Evolutionary conservation across 2,329 filamentous ascomycete species (phyloP), one percentile per base, ranked within the genome.

Genomic region (Sordariomycetes sp.): DNA sequence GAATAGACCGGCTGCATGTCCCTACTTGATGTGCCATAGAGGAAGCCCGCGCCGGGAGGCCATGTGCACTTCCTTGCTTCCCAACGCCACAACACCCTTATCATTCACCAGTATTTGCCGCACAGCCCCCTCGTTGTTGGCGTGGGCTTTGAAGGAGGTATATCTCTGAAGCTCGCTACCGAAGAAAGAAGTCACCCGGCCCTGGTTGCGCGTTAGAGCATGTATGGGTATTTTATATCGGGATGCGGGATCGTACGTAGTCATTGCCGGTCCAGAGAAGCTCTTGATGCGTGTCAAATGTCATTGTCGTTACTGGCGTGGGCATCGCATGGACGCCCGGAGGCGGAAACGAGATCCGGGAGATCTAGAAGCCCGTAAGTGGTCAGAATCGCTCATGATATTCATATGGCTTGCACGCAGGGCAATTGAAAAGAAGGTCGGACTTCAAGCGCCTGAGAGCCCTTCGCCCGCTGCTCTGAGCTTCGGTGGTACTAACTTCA

Each of bases 261-360:
- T 92, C 85, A 57, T 92, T 94, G 30, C 88, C 93, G 4, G 80
- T 78, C 92, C 93, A 98, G 34, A 98, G 63, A 23, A 98, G 71
- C 57, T 98, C 92, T 56, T 94, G 83, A 25, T 72, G 70, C 37
- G 82, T 82, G 57, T 98, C 92, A 59, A 98, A 98, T 31, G 83
- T 82, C 57, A 95, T 74, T 3, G 86, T 81, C 29, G 83, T 81
- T 45, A 86, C 77, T 37, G 77, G 76, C 16, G 82, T 82, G 28
- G 79, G 72, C 49, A 82, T 65, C 44, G 72, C 72, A 63, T 82
- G 79, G 49, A 77, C 68, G 53, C 76, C 80, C 50, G 83, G 79
- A 49, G 84, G 79, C 57, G 86, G 85, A 60, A 93, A 76, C 55
- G 79, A 73, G 61, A 92, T 78, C 59, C 86, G 82, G 59, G 79